Evolutionary conservation across 371 early-diverging fungal genomes (phyloP), one percentile per base, ranked within the genome.

Genomic region (Mortierella sp.): DNA sequence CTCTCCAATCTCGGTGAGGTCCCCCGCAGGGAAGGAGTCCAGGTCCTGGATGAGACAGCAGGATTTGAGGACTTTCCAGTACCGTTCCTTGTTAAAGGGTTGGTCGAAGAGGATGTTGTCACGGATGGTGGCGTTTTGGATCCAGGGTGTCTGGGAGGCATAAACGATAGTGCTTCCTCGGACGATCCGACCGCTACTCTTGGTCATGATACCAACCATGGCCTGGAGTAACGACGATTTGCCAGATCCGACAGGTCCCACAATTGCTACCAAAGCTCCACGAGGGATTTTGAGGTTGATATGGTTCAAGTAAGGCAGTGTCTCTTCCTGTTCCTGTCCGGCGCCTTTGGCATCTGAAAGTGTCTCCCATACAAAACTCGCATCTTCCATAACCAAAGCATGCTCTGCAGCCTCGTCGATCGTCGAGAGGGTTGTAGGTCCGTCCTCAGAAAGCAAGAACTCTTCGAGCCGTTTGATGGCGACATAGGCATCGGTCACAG

Each of bases 1-100:
- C 82, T 96, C 97, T 58, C 97, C 97, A 58, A 97, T 92, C 82
- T 96, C 94, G 0, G 97, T 97, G 68, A 87, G 71, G 79, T 98
- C 98, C 24, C 97, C 96, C 24, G 64, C 64, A 13, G 73, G 76
- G 40, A 80, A 76, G 11, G 79, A 72, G 5, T 79, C 68, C 4
- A 91, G 61, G 43, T 91, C 91, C 55, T 86, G 87, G 16, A 79
- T 79, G 5, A 91, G 80, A 55, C 88, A 85, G 40, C 94, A 91
- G 2, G 93, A 89, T 44, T 88, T 89, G 26, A 96, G 87, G 0
- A 94, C 94, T 7, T 87, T 82, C 41, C 89, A 83, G 70, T 94
- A 94, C 24, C 92, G 80, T 7, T 81, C 80, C 66, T 87, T 86
- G 66, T 93, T 91, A 82, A 89, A 96, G 7, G 85, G 71, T 37